phyloP scores from a whole-genome alignment of 495 filamentous ascomycete genomes.

The Daldinia concentrica region DNA sequence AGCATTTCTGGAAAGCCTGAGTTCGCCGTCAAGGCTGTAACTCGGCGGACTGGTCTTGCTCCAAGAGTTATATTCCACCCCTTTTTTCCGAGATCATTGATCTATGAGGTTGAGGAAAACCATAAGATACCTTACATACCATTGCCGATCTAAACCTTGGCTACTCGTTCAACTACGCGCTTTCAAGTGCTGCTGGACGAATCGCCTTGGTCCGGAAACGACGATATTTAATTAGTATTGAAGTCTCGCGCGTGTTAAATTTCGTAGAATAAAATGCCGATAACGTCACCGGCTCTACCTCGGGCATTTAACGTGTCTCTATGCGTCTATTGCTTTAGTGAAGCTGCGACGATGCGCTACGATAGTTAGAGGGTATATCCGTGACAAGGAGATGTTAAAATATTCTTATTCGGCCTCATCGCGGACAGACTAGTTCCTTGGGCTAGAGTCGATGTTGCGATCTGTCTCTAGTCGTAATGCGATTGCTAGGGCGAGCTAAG shows the following conservation, averaged over 20 bases:
- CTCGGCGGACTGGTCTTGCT: constrained; percentile 69
- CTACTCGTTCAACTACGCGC: neutral
- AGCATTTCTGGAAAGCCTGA: constrained; percentile 61
- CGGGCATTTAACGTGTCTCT: constrained; percentile 10
- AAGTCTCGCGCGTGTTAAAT: neutral
- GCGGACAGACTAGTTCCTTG: constrained; percentile 14
- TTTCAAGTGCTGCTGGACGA: neutral
- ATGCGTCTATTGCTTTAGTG: neutral
- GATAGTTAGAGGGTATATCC: neutral
- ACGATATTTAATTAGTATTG: constrained; percentile 2
- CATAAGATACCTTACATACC: constrained; percentile 78
- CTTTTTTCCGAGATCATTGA: constrained; percentile 85
- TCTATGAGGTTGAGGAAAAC: constrained; percentile 86
- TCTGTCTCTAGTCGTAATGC: constrained; percentile 2
- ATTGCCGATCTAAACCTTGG: neutral
- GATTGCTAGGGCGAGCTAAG: neutral
- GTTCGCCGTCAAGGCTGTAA: constrained; percentile 73
- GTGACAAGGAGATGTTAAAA: neutral
- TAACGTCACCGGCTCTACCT: constrained; percentile 20
- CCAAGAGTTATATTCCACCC: constrained; percentile 87
- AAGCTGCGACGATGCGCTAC: neutral
- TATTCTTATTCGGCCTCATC: constrained; percentile 25
- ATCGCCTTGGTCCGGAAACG: neutral
- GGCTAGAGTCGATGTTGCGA: neutral
- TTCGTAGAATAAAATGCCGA: neutral